Base-by-base conservation (phyloP, 2,329 filamentous ascomycete species). In the Niveomyces coronatus region DNA sequence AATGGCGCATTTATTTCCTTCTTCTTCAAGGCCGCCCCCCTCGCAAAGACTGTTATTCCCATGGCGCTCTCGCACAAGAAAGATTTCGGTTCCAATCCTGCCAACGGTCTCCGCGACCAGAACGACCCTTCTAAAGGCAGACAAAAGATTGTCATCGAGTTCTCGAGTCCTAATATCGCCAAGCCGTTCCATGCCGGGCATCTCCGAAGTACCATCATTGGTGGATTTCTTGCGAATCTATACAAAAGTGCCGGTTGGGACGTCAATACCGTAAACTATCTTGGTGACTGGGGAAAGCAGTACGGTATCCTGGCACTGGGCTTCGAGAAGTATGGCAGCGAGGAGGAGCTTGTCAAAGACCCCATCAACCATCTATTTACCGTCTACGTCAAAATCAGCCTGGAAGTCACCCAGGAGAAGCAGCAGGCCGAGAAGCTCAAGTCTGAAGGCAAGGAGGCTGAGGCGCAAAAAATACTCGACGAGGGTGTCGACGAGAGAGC, bases 111-210 rank as follows among this genome's bases (percentile, higher is more conserved):
- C 24, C 70, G 68, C 46, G 76, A 86, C 52, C 68, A 72, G 26
- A 62, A 66, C 16, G 71, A 85, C 52, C 68, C 75, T 7, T 68
- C 64, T 36, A 65, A 70, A 42, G 76, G 72, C 44, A 67, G 66
- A 49, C 85, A 85, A 67, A 73, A 70, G 44, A 71, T 77, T 28
- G 49, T 91, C 36, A 73, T 91, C 50, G 85, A 91, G 53, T 91
- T 89, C 60, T 86, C 81, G 7, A 87, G 82, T 7, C 85, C 85
- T 35, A 91, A 91, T 56, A 87, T 91, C 43, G 85, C 85, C 31
- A 89, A 89, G 62, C 84, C 82, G 17, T 87, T 87, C 65, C 82
- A 86, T 54, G 82, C 82, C 27, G 81, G 82, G 10, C 82, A 88
- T 58, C 64, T 87, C 50, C 71, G 83, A 52, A 82, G 77, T 49